Percentiles rank a stretch among this genome's conserved stretches.
Conservation (phyloP, 2,329 filamentous ascomycete genomes). For the Botrytis aclada region DNA sequence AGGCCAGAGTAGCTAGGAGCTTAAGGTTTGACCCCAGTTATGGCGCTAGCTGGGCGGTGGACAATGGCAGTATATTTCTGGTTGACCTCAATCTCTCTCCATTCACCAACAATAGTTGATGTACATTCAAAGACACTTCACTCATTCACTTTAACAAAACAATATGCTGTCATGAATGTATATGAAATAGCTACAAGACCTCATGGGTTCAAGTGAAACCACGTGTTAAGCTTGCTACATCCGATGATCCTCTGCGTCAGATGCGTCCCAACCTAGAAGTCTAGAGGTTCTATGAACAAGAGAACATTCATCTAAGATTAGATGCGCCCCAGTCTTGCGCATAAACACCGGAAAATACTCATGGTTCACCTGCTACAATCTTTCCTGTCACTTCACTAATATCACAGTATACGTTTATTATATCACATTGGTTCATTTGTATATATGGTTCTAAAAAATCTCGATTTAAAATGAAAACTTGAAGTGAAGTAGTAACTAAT, state of each 20-base stretch:
- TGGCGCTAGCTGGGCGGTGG: background rate
- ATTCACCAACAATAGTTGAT: background rate
- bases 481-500: background rate
- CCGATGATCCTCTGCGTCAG: background rate
- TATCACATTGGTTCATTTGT: background rate
- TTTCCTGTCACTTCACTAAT: background rate
- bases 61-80: background rate
- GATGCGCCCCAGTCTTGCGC: background rate
- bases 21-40: background rate
- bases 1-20: constrained; percentile 17
- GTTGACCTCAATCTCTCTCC: background rate
- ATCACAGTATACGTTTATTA: background rate
- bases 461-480: background rate
- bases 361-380: background rate
- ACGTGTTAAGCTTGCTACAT: background rate
- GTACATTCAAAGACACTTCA: background rate
- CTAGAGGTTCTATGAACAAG: background rate
- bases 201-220: background rate
- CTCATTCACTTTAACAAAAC: background rate
- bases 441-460: background rate
- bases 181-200: background rate
- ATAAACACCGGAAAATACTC: background rate
- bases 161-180: background rate
- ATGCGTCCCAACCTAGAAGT: background rate
- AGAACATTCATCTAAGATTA: background rate